phyloP scores from a whole-genome alignment of 208 protist species.

The Wallacemonas collosoma region DNA sequence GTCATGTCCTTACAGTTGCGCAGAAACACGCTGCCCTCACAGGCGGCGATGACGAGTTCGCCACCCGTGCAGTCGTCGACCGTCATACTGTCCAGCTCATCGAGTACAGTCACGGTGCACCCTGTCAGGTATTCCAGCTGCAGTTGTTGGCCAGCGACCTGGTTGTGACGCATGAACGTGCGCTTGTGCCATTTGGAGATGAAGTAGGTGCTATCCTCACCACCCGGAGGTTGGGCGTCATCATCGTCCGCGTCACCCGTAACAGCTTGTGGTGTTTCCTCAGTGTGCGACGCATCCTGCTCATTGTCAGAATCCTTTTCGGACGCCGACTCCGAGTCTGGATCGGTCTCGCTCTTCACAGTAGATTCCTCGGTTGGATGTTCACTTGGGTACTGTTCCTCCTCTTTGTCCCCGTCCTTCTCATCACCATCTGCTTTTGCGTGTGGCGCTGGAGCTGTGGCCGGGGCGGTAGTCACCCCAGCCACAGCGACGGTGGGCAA shows the following conservation, averaged over 20 bases:
- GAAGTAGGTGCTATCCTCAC: constrained; percentile 83
- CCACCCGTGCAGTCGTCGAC: constrained; percentile 94
- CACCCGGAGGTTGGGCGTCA: constrained; percentile 31
- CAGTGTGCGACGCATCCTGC: not conserved
- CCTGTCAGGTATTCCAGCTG: constrained; percentile 88
- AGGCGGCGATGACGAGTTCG: constrained; percentile 90
- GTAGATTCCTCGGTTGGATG: not conserved
- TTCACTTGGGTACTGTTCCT: not conserved
- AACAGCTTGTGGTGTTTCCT: not conserved
- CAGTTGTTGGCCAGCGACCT: constrained; percentile 87
- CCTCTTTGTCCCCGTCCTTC: constrained; percentile 11
- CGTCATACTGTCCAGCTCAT: constrained; percentile 88
- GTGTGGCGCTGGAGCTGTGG: not conserved
- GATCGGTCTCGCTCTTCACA: not conserved
- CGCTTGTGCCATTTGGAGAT: constrained; percentile 75
- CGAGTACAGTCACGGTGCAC: constrained; percentile 86
- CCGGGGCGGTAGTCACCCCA: not conserved
- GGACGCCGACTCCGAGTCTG: too few relatives aligned
- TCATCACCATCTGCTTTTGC: not conserved
- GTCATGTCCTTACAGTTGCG: constrained; percentile 92
- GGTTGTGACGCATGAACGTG: constrained; percentile 67
- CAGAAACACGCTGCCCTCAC: constrained; percentile 92
- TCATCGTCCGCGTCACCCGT: constrained; percentile 1
- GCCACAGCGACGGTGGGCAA: not conserved
- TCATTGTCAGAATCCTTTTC: not conserved